A percentile compares a stretch with the other conserved stretches of the same genome.
These are phyloP conservation scores for Hordeum vulgare DNA, from an alignment of 176 grass and related monocot species.

Conservation along the genomic window MorexV3_pseudomolecules_assembly NC_058519.1:16688989-16689488, in stretches of 20 bases:
- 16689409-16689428: constrained; percentile 88
- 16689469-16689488: constrained; percentile 77
- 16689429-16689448: constrained; percentile 59
- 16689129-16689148: not conserved
- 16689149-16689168: not conserved
- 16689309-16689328: constrained; percentile 79
- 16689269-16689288: constrained; percentile 45
- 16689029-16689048: constrained; percentile 91
- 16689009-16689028: constrained; percentile 91
- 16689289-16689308: constrained; percentile 82
- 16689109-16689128: constrained; percentile 88
- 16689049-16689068: constrained; percentile 80
- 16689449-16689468: constrained; percentile 73
- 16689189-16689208: not conserved
- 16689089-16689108: constrained; percentile 89
- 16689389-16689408: constrained; percentile 98
- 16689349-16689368: constrained; percentile 82
- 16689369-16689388: constrained; percentile 90
- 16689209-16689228: not conserved
- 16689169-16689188: constrained; percentile 1
- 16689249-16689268: not conserved
- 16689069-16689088: constrained; percentile 73
- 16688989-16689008: constrained; percentile 88
- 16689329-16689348: constrained; percentile 68
- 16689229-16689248: not conserved